Evolutionary conservation across 495 filamentous ascomycete species (phyloP).

Genomic region (Penicillium bialowiezense): DNA sequence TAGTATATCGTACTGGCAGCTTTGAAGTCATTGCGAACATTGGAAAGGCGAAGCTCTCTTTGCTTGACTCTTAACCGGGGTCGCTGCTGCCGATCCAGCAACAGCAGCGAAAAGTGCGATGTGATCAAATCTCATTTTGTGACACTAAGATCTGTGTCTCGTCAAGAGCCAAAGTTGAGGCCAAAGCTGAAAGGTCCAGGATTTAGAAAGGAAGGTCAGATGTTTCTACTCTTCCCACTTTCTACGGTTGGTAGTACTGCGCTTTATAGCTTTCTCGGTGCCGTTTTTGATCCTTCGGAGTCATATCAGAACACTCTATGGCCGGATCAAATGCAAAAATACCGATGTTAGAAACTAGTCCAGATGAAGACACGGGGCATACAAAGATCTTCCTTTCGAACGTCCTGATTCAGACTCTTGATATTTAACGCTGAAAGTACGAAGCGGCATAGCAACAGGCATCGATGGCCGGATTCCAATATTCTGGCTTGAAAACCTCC

Average conservation of each 20-base stretch:
- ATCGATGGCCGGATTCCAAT: too few species aligned
- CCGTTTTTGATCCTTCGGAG: too few species aligned
- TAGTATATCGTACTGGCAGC: background rate
- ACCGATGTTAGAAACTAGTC: constrained; percentile 4
- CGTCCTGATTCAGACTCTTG: background rate
- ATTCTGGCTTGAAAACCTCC: too few species aligned
- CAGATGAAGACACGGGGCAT: constrained; percentile 16
- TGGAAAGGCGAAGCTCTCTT: constrained; percentile 24
- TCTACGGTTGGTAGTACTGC: too few species aligned
- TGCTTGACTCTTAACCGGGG: constrained; percentile 17
- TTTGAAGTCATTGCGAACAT: constrained; percentile 11
- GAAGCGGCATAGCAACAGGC: too few species aligned
- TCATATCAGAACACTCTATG: too few species aligned
- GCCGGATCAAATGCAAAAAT: background rate
- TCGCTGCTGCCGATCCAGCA: constrained; percentile 25
- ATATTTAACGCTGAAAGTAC: too few species aligned
- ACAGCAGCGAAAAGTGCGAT: constrained; percentile 22
- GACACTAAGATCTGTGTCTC: background rate
- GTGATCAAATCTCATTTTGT: constrained; percentile 27
- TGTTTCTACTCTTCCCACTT: too few species aligned
- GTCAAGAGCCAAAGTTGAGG: background rate
- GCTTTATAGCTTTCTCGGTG: background rate
- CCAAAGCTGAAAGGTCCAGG: background rate
- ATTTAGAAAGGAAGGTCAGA: too few species aligned
- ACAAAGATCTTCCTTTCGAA: background rate